Evolutionary conservation across 2,329 filamentous ascomycete species (phyloP).

Genomic region (Cryphonectria parasitica): DNA sequence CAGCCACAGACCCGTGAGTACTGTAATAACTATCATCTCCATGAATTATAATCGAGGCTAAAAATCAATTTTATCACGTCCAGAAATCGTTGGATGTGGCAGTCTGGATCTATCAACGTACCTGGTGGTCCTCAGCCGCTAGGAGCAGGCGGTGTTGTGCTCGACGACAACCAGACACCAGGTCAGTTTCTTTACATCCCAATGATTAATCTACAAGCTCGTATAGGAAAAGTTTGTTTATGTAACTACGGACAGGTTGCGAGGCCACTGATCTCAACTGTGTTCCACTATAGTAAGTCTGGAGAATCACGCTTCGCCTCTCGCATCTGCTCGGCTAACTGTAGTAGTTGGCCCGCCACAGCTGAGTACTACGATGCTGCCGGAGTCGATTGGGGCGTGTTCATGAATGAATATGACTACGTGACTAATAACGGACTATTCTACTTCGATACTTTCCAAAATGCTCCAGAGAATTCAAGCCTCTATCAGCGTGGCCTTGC

Average conservation of each 20-base stretch:
- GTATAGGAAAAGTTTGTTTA: too few species aligned
- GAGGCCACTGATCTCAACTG: conserved; percentile 50
- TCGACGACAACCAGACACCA: conserved; percentile 54
- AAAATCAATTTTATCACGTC: too few species aligned
- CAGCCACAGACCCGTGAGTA: conserved; percentile 48
- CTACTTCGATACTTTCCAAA: conserved; percentile 57
- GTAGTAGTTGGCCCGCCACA: conserved; percentile 51
- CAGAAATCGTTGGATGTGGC: conserved; percentile 45
- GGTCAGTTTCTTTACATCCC: conserved; percentile 34
- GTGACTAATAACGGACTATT: conserved; percentile 59
- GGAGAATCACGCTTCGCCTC: too few species aligned
- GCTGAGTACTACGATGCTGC: conserved; percentile 53
- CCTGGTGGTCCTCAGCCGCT: conserved; percentile 45
- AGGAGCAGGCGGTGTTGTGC: conserved; percentile 46
- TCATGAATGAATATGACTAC: conserved; percentile 51
- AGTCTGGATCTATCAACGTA: conserved; percentile 51
- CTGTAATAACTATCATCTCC: neutral
- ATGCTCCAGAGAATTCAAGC: conserved; percentile 44
- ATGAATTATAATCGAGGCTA: too few species aligned
- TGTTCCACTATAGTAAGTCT: conserved; percentile 49
- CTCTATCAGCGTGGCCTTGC: conserved; percentile 51
- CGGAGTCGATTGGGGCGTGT: conserved; percentile 55
- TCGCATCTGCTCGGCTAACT: neutral
- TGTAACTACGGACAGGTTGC: conserved; percentile 38
- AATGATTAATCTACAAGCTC: neutral